Percentiles rank a stretch among this genome's conserved stretches.
These are phyloP conservation scores for Hymenoscyphus infarciens DNA, from an alignment of 2,329 filamentous ascomycete genomes.

Conservation along the genomic window DNA sequence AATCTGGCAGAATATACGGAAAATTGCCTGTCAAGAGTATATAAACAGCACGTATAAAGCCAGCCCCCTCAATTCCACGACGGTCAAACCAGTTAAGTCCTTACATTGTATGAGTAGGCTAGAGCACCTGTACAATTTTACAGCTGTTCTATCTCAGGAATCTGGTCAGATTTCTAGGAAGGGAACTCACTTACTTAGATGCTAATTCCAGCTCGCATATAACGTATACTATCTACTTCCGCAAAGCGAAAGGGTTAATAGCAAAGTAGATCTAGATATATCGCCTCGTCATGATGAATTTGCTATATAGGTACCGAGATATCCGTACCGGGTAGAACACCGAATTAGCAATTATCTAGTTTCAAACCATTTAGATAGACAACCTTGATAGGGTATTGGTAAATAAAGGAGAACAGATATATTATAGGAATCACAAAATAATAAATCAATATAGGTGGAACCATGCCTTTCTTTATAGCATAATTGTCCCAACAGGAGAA, in stretches of 20 bases:
- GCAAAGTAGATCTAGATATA: slow-evolving; percentile 1
- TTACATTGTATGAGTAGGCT: slow-evolving; percentile 18
- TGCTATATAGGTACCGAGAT: slow-evolving; percentile 4
- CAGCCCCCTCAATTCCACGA: slow-evolving; percentile 13
- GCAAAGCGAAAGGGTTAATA: slow-evolving; percentile 2
- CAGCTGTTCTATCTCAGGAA: too few relatives aligned
- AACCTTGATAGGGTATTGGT: background rate
- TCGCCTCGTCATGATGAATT: slow-evolving; percentile 8
- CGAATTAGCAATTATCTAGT: background rate
- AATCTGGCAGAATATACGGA: slow-evolving; percentile 14
- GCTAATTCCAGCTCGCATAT: background rate
- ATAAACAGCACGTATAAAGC: slow-evolving; percentile 12
- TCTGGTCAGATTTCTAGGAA: too few relatives aligned
- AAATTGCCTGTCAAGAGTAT: slow-evolving; percentile 15
- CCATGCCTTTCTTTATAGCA: too few relatives aligned
- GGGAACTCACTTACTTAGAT: too few relatives aligned
- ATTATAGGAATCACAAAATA: background rate
- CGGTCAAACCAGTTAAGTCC: slow-evolving; percentile 16
- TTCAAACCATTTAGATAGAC: background rate
- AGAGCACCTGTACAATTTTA: slow-evolving; percentile 8
- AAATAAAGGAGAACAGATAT: slow-evolving; percentile 1
- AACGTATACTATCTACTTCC: background rate
- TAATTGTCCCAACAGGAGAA: too few relatives aligned
- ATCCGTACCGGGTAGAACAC: background rate
- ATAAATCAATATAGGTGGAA: background rate